Base-by-base conservation (phyloP, 495 filamentous ascomycete genomes). In the Astrothelium macrocarpum region DNA sequence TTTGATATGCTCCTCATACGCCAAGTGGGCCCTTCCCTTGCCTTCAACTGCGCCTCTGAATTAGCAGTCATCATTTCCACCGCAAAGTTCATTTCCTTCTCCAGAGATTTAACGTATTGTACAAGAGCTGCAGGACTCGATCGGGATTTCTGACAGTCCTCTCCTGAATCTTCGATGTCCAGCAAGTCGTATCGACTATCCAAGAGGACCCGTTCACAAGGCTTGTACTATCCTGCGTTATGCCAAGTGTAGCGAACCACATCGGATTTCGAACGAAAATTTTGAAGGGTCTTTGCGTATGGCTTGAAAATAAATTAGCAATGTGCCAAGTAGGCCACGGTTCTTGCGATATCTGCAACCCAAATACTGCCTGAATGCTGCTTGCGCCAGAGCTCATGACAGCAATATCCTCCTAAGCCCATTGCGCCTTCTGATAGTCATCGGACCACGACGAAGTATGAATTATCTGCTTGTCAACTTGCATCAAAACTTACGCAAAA, bases 351-450 rank as follows among this genome's bases (percentile, higher is more conserved):
- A 46, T 16, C 36, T 2, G 36, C 32, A 62, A 31, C n/a, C 20
- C 39, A 16, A 32, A 32, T n/a, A 62, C 60, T 16, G 43, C 26
- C 32, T 62, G 60, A 25, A 62, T 62, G 20, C 20, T 23, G 29
- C 32, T 46, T 45, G 32, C 18, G 9, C 60, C 60, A 5, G 7
- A 16, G 36, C 60, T 32, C 1, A 62, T 49, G 25, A 62, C 36
- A 46, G 60, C 60, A 1, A 62, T 39, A 10, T 12, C 9, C 31
- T 62, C 43, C 14, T 45, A 16, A 5, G n/a, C 20, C 49, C 49
- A 56, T 23, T 23, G 5, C n/a, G 4, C 20, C n/a, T 56, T 23
- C 49, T 56, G 26, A 18, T 29, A 56, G 18, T 56, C n/a, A 10
- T 29, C n/a, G 4, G 26, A n/a, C 49, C 49, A 56, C n/a, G 5